Percentiles rank a stretch among this genome's conserved stretches.
phyloP scores from a whole-genome alignment of 164 flowering plant species.

The Annona squamosa region DNA sequence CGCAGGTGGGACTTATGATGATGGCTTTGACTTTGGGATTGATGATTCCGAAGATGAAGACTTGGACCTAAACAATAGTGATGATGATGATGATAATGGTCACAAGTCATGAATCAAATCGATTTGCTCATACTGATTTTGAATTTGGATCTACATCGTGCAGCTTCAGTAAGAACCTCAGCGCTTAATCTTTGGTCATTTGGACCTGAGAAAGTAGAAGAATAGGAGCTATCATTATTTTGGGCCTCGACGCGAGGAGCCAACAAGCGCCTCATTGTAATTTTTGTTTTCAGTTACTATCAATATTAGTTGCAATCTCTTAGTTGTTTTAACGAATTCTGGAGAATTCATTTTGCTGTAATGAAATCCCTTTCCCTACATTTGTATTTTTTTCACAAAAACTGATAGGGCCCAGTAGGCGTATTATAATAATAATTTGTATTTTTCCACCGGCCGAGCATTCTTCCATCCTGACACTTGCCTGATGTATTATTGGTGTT shows the following conservation, averaged over 20 bases:
- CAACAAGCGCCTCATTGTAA: neutral
- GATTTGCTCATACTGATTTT: neutral
- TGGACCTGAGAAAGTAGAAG: neutral
- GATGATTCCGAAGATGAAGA: slow-evolving; percentile 13
- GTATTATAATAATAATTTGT: too few species aligned
- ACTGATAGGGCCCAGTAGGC: too few species aligned
- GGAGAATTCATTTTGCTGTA: neutral
- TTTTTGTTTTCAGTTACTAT: neutral
- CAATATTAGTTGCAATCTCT: neutral
- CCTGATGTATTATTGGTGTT: too few species aligned
- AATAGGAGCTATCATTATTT: neutral
- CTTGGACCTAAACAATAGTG: slow-evolving; percentile 10
- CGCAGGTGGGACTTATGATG: slow-evolving; percentile 10
- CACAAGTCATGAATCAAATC: slow-evolving; percentile 17
- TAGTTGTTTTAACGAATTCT: neutral
- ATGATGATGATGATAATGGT: slow-evolving; percentile 10
- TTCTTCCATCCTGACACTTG: too few species aligned
- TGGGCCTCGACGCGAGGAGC: neutral
- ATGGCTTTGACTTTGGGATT: slow-evolving; percentile 13
- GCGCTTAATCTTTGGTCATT: neutral
- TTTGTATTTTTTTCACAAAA: too few species aligned
- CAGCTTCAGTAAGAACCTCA: neutral
- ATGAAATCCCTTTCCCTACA: neutral
- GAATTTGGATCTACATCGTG: neutral
- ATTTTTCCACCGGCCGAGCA: too few species aligned